A percentile compares a stretch with the other conserved stretches of the same genome.
Evolutionary conservation across 2,329 filamentous ascomycete genomes (phyloP).

Genomic region (Alternaria viburni): DNA sequence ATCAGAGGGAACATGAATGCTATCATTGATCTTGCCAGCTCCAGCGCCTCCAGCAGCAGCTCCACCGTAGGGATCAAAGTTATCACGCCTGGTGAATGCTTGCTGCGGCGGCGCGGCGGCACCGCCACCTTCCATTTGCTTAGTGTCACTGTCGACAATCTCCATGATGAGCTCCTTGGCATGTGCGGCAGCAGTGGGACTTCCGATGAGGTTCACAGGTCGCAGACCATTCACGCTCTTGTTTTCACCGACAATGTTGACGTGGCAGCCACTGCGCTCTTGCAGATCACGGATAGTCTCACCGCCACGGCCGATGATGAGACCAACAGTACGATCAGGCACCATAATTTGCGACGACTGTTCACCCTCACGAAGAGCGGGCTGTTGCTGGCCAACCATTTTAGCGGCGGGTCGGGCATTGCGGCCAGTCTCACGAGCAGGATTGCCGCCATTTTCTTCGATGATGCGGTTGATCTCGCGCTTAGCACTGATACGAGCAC

Average conservation of each 20-base stretch:
- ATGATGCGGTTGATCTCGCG: constrained; percentile 86
- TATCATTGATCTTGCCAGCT: constrained; percentile 73
- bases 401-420: constrained; percentile 52
- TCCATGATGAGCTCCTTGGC: constrained; percentile 91
- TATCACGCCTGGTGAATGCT: constrained; percentile 43
- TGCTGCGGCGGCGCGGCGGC: constrained; percentile 24
- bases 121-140: constrained; percentile 46
- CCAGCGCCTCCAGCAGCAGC: constrained; percentile 35
- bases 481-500: constrained; percentile 78
- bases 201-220: constrained; percentile 88
- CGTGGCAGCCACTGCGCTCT: constrained; percentile 90
- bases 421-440: constrained; percentile 48
- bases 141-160: constrained; percentile 89
- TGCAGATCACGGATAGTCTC: constrained; percentile 93
- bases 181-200: constrained; percentile 72
- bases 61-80: constrained; percentile 51
- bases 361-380: constrained; percentile 75
- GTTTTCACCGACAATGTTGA: constrained; percentile 92
- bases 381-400: constrained; percentile 39
- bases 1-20: constrained; percentile 85
- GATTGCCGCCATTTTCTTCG: constrained; percentile 75
- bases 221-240: constrained; percentile 90
- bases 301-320: constrained; percentile 92
- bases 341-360: constrained; percentile 94
- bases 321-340: constrained; percentile 86